Percentiles rank a stretch among this genome's conserved stretches.
These are phyloP conservation scores for Xylaria digitata DNA, from an alignment of 2,329 filamentous ascomycete genomes.

Conservation along the genomic window DNA sequence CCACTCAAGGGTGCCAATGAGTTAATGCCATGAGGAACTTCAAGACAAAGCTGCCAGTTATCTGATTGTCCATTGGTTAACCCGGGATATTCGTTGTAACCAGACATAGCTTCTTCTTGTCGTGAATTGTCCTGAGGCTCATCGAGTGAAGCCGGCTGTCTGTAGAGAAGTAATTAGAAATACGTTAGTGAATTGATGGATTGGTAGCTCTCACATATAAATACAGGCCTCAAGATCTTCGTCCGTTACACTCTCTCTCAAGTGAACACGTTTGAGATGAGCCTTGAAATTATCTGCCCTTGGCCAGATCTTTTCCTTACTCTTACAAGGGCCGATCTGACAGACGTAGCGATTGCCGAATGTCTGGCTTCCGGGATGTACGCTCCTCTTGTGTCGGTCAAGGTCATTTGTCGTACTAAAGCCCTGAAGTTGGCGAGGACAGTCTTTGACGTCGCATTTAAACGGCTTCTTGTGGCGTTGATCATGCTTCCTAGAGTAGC, in stretches of 20 bases:
- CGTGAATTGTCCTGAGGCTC: conserved; percentile 20
- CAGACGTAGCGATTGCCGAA: conserved; percentile 70
- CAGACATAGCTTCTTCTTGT: conserved; percentile 26
- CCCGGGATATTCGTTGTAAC: conserved; percentile 26
- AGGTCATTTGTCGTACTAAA: conserved; percentile 87
- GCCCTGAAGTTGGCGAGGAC: conserved; percentile 69
- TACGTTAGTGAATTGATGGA: neutral
- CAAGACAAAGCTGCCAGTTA: conserved; percentile 18
- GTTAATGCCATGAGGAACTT: conserved; percentile 8
- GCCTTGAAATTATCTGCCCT: conserved; percentile 87
- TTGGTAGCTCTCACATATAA: conserved; percentile 43
- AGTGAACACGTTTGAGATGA: conserved; percentile 78
- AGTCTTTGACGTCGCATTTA: conserved; percentile 69
- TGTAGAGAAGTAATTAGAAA: conserved; percentile 36
- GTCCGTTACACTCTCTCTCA: conserved; percentile 50
- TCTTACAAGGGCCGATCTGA: conserved; percentile 64
- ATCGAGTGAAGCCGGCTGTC: conserved; percentile 10
- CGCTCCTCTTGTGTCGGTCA: conserved; percentile 79
- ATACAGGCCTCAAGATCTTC: conserved; percentile 54
- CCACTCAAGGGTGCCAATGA: conserved; percentile 8
- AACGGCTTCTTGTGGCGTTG: conserved; percentile 76
- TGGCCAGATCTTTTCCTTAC: conserved; percentile 77
- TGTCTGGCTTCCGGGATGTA: conserved; percentile 66
- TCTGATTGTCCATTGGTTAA: conserved; percentile 29
- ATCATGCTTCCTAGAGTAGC: conserved; percentile 73